Percentiles rank a stretch among this genome's conserved stretches.
Evolutionary conservation across 352 stramenopile species (phyloP).

Genomic region (Phytopythium oedochilum): DNA sequence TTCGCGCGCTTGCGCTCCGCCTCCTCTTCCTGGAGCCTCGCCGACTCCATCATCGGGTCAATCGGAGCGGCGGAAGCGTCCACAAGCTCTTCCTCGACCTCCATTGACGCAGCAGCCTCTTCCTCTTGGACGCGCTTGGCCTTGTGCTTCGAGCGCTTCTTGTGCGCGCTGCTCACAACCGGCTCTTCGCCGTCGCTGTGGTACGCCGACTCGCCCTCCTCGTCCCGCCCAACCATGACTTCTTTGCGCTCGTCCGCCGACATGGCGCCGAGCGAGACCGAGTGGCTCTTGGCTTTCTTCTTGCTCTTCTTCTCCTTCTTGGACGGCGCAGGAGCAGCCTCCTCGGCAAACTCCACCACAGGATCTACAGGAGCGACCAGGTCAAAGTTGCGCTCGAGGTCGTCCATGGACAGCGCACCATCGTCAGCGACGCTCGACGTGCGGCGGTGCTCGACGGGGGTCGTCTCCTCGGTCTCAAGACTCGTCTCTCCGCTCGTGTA

Average conservation of each 20-base stretch:
- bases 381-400: neutral
- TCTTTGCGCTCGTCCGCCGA: slow-evolving; percentile 3
- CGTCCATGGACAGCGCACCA: neutral
- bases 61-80: neutral
- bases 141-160: slow-evolving; percentile 28
- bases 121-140: slow-evolving; percentile 10
- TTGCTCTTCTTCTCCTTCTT: slow-evolving; percentile 4
- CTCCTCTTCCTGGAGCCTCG: slow-evolving; percentile 13
- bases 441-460: slow-evolving; percentile 1
- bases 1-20: slow-evolving; percentile 23
- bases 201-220: slow-evolving; percentile 3
- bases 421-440: slow-evolving; percentile 1
- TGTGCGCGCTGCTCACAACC: slow-evolving; percentile 10
- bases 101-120: slow-evolving; percentile 7
- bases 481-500: slow-evolving; percentile 1
- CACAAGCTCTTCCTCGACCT: slow-evolving; percentile 9
- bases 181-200: slow-evolving; percentile 18
- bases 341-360: too few species aligned
- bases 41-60: neutral
- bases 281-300: slow-evolving; percentile 6
- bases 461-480: neutral
- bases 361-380: neutral
- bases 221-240: neutral
- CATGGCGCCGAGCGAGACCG: neutral
- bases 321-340: neutral